Conservation (phyloP, 495 filamentous ascomycete species). For the Stereocaulon alpinum region DNA sequence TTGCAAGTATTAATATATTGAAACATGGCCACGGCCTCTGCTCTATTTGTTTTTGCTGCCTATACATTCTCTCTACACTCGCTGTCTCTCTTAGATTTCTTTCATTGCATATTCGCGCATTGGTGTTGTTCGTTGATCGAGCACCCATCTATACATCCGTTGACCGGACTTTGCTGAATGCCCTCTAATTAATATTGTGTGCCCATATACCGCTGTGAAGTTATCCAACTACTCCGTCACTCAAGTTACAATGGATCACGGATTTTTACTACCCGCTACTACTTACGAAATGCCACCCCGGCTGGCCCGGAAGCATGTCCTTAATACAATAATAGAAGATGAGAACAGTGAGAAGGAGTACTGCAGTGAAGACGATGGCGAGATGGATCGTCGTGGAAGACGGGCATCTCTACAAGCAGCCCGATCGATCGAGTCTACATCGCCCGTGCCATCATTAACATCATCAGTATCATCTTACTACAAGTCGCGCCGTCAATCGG, state of each 20-base stretch:
- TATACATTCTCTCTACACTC: constrained; percentile 17
- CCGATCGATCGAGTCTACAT: constrained; percentile 34
- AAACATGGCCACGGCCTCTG: constrained; percentile 22
- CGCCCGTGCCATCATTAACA: constrained; percentile 40
- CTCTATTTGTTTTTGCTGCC: constrained; percentile 20
- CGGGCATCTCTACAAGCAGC: constrained; percentile 31
- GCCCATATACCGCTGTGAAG: background rate
- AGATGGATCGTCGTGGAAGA: constrained; percentile 12
- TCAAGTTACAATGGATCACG: constrained; percentile 46
- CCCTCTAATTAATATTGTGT: constrained; percentile 15
- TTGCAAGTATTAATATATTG: constrained; percentile 27
- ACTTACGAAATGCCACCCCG: constrained; percentile 52
- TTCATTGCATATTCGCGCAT: constrained; percentile 12
- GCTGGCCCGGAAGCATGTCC: constrained; percentile 60
- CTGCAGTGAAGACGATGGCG: constrained; percentile 18
- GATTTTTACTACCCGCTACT: constrained; percentile 49
- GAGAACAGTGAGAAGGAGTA: constrained; percentile 35
- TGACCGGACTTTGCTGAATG: constrained; percentile 32
- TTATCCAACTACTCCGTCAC: background rate
- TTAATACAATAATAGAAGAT: constrained; percentile 87
- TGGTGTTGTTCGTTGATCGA: constrained; percentile 33
- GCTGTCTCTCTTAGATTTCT: constrained; percentile 9
- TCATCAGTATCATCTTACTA: constrained; percentile 30
- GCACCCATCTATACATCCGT: constrained; percentile 27
- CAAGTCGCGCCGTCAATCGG: constrained; percentile 41